Percentiles rank a stretch among this genome's conserved stretches.
phyloP scores from a whole-genome alignment of 306 rosid species.

The Dalbergia cochinchinensis region DNA sequence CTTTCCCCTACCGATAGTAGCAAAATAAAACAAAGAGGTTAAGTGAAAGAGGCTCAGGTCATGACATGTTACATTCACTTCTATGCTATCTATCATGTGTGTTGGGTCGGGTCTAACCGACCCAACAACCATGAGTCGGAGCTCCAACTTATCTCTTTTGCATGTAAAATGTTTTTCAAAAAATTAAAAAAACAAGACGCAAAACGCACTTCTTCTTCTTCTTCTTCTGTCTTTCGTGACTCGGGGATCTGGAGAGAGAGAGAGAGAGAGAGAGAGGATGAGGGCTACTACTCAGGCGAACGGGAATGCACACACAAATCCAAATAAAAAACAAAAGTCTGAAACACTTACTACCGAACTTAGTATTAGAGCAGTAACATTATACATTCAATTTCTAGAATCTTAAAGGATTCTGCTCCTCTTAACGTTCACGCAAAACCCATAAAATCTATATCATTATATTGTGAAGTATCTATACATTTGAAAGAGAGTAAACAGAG shows the following conservation, averaged over 20 bases:
- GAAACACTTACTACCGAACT: constrained; percentile 31
- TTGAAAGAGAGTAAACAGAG: neutral
- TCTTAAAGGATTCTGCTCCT: constrained; percentile 12
- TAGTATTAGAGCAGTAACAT: constrained; percentile 13
- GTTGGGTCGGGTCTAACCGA: neutral
- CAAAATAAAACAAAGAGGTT: neutral
- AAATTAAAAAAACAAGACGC: no score
- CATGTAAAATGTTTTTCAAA: neutral
- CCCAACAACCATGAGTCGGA: neutral
- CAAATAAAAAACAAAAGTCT: constrained; percentile 7
- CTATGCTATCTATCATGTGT: neutral
- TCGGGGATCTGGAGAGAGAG: no score
- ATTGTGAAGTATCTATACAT: constrained; percentile 2
- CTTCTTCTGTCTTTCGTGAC: no score
- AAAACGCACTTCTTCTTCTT: no score
- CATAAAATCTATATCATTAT: neutral
- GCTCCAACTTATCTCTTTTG: neutral
- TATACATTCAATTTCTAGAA: neutral
- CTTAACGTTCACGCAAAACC: neutral
- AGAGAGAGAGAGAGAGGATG: no score
- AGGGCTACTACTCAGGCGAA: no score
- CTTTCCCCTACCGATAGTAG: no score
- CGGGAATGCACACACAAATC: constrained; percentile 26
- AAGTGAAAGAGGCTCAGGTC: neutral
- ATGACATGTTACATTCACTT: neutral